Base-by-base conservation (phyloP, 2,329 filamentous ascomycete genomes). In the Chalaropsis thielavioides region DNA sequence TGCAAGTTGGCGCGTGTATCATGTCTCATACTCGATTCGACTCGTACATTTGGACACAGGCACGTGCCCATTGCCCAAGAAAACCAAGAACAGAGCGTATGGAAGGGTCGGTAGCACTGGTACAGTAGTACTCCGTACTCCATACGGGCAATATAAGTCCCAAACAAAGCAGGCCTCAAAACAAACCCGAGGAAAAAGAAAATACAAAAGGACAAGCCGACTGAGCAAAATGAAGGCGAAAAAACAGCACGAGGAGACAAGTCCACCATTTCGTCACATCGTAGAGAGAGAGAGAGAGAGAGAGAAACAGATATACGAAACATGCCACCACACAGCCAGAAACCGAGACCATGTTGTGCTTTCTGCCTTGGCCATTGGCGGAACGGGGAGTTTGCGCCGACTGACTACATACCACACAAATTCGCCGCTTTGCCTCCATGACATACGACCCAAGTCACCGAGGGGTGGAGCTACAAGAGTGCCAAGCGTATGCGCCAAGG, bases 401-500 rank as follows among this genome's bases (percentile, higher is more conserved):
- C 46, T 49, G 19, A 0, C 41, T 13, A 43, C 17, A 43, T 43
- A 11, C 1, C 27, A 24, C 27, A 19, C 22, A 19, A 56, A 31
- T 56, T 56, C 15, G 51, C 51, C 51, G 51, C 27, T 17, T 56
- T 17, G 22, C 15, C 51, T 56, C 22, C 17, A 31, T 31, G 24
- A n/a, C 27, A 31, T n/a, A 31, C 15, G 51, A 56, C 27, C 51
- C 17, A 56, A 31, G 27, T 11, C 51, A 51, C 24, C 24, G 51
- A 56, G 44, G 44, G 22, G 63, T 49, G 51, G 40, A 60, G 27
- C 58, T 24, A 61, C 40, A 40, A 61, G 40, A 35, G 41, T 24
- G 66, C 66, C 66, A 67, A 67, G 66, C 49, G 40, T 67, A 59
- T 63, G 66, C 66, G 66, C 66, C 66, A 67, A 67, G 66, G 22